Evolutionary conservation across 139 green algal species (phyloP).

Genomic region (Asterochloris sp.): DNA sequence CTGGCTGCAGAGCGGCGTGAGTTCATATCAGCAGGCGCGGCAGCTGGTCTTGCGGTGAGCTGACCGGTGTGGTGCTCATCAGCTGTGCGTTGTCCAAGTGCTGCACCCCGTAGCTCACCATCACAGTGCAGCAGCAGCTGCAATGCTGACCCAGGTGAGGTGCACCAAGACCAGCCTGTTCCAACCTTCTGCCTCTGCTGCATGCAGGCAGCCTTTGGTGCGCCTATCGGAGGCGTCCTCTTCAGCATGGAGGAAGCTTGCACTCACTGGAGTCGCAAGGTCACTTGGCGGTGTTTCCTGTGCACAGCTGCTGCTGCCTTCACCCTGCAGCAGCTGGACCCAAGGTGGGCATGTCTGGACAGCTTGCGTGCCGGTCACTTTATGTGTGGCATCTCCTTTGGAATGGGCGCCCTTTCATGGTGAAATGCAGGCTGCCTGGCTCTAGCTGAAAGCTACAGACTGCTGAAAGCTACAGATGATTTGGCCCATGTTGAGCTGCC

Average conservation of each 20-base stretch:
- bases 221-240: constrained; percentile 89
- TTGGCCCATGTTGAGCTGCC: too few relatives aligned
- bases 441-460: too few relatives aligned
- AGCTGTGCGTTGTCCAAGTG: not conserved
- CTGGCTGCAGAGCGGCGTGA: constrained; percentile 65
- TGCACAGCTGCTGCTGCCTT: constrained; percentile 61
- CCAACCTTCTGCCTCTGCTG: not conserved
- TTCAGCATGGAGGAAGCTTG: constrained; percentile 90
- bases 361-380: too few relatives aligned
- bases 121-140: not conserved
- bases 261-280: constrained; percentile 70
- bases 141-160: not conserved
- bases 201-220: constrained; percentile 72
- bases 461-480: too few relatives aligned
- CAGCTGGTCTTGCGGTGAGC: constrained; percentile 69
- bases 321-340: constrained; percentile 57
- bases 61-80: not conserved
- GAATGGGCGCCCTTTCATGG: too few relatives aligned
- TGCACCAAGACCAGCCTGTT: too few relatives aligned
- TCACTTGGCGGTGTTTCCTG: constrained; percentile 85
- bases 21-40: constrained; percentile 79
- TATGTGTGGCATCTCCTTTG: too few relatives aligned
- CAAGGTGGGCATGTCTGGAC: constrained; percentile 7
- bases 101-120: not conserved
- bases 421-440: too few relatives aligned